Base-by-base conservation (phyloP, 306 rosid species). In the Cicer yamashitae region DNA sequence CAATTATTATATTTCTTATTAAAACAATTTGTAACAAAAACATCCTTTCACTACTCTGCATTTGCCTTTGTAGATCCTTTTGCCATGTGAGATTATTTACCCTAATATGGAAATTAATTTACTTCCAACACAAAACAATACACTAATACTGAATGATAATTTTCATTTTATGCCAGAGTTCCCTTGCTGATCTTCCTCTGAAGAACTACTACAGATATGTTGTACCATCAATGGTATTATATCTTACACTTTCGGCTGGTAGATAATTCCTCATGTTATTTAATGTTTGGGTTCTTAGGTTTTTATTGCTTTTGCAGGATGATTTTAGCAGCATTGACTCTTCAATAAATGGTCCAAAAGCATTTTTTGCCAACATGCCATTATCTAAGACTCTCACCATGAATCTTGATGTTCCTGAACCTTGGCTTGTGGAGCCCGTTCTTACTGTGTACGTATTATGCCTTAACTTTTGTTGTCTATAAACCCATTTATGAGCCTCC, bases 391-490 rank as follows among this genome's bases (percentile, higher is more conserved):
- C 99, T 12, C 89, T 94, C 71, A 94, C 99, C 37, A 94, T 92
- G 99, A 92, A 94, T 81, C 98, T 94, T 80, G 99, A 94, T 84
- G 99, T 92, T 81, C 99, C 99, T 6, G 99, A 94, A 82, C 97
- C 99, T 50, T 94, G 99, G 99, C 99, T 94, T 85, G 92, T 94
- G 70, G 97, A 94, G 82, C 98, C 99, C 13, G 89, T 94, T 62
- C 44, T 89, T 73, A 96, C 99, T 48, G 88, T 92, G 99, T 94
- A 90, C 80, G 96, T 83, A 46, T 84, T 63, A 1, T 76, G 8
- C 75, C 66, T 70, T 37, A 58, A 66, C 61, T 30, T 73, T 38
- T 39, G 3, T 46, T 72, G 38, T 59, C 44, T 71, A 72, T 52
- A 12, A 63, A 63, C 47, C 30, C 67, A 11, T 30, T 79, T 14